Conservation (phyloP, 768 basidiomycete genomes). For the Amanita rubescens region DNA sequence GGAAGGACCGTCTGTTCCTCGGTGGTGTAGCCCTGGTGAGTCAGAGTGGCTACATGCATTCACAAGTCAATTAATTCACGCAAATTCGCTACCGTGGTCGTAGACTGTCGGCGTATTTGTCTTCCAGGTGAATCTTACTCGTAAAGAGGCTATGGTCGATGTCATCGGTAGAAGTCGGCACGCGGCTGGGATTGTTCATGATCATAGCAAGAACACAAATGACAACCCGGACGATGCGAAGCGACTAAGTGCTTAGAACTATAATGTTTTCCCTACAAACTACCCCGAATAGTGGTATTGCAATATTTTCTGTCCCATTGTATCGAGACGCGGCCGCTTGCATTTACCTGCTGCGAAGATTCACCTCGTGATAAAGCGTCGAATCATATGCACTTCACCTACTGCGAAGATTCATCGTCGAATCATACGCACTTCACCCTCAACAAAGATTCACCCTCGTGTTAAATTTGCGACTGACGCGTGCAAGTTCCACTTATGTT, state of each 20-base stretch:
- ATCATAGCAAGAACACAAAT: background rate
- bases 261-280: background rate
- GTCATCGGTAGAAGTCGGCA: slow-evolving; percentile 12
- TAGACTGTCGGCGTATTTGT: slow-evolving; percentile 21
- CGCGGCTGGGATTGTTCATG: slow-evolving; percentile 1
- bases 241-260: background rate
- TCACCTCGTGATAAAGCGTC: too few relatives aligned
- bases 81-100: background rate
- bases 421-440: too few relatives aligned
- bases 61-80: background rate
- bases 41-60: background rate
- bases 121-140: slow-evolving; percentile 15
- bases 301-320: too few relatives aligned
- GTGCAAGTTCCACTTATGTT: too few relatives aligned
- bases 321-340: too few relatives aligned
- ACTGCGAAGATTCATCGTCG: too few relatives aligned
- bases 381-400: too few relatives aligned
- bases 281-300: background rate
- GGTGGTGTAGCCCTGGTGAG: slow-evolving; percentile 40
- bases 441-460: too few relatives aligned
- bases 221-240: background rate
- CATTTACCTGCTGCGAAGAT: too few relatives aligned
- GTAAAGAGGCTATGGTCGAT: slow-evolving; percentile 20
- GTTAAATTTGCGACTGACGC: too few relatives aligned
- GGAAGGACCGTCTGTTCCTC: slow-evolving; percentile 46